Evolutionary conservation across 192 early-diverging fungal genomes (phyloP), one percentile per base, ranked within the genome.

Genomic region (Podila verticillata): DNA sequence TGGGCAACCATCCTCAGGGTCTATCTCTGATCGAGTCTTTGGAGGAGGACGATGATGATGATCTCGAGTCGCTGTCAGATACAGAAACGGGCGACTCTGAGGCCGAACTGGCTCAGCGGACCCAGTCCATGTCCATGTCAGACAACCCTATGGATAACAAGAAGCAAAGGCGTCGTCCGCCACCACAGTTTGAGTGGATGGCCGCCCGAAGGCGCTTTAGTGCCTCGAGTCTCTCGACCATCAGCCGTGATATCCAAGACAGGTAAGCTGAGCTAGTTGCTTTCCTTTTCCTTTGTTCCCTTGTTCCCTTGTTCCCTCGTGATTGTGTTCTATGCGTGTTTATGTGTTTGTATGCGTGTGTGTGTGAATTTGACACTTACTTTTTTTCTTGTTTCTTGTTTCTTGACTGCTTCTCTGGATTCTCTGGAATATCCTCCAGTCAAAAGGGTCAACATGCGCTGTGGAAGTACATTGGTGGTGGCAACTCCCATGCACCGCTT

Each of bases 371-470:
- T 73, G 20, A 47, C 60, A 13, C 15, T 65, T 28, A 31, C 59
- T 13, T 64, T 51, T 26, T 61, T 30, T 44, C 36, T n/a, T 12
- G 7, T 49, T 54, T 24, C 22, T 54, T 54, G 20, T 24, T 47
- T 7, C 44, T 47, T 47, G 15, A 47, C n/a, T n/a, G n/a, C n/a
- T n/a, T n/a, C n/a, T n/a, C n/a, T n/a, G n/a, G n/a, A n/a, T n/a
- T n/a, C n/a, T n/a, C 39, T 44, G 39, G 15, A 44, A 44, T 44
- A 44, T 35, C 15, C 29, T 28, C 13, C 24, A 80, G 77, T 29
- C 77, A 80, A 72, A 80, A 80, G 30, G 77, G 77, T 9, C 77
- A 80, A 48, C 77, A 80, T 80, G 77, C 70, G n/a, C 70, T 80
- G 29, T 80, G 77, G 77, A 80, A 80, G 57, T 80, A 80, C 57